A percentile compares a stretch with the other conserved stretches of the same genome.
Evolutionary conservation across 495 filamentous ascomycete species (phyloP).

Genomic region (Beverwykella pulmonaria): DNA sequence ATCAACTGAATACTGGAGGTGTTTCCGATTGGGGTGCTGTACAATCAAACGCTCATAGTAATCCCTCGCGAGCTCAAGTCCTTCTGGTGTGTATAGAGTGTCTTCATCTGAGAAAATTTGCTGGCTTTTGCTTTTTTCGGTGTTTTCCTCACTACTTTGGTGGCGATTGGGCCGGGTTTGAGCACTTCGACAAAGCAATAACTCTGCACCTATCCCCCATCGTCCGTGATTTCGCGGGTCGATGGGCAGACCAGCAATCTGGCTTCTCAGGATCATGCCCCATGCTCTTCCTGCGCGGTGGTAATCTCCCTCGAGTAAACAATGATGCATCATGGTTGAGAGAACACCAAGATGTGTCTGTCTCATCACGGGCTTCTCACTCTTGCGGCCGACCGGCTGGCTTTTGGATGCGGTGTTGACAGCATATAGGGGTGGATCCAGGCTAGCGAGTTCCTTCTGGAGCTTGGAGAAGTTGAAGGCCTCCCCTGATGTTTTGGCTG

Average conservation of each 20-base stretch:
- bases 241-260: constrained; percentile 53
- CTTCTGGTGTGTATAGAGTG: constrained; percentile 52
- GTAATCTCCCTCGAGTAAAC: constrained; percentile 63
- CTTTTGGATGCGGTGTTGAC: constrained; percentile 22
- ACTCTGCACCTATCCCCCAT: constrained; percentile 73
- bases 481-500: constrained; percentile 12
- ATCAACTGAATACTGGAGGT: constrained; percentile 49
- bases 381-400: background rate
- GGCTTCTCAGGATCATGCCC: constrained; percentile 63
- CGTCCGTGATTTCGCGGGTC: constrained; percentile 59
- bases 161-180: background rate
- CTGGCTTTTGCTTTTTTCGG: background rate
- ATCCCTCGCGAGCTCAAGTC: constrained; percentile 59
- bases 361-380: constrained; percentile 40
- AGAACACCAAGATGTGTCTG: constrained; percentile 63
- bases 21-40: constrained; percentile 62
- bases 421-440: constrained; percentile 40
- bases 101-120: constrained; percentile 2
- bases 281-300: constrained; percentile 65
- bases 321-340: constrained; percentile 64
- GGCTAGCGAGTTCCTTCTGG: constrained; percentile 28
- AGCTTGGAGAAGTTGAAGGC: constrained; percentile 9
- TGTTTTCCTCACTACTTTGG: background rate
- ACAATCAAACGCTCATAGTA: constrained; percentile 72
- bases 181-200: constrained; percentile 52